Evolutionary conservation across 495 filamentous ascomycete genomes (phyloP).

Genomic region (Neurospora sp.): DNA sequence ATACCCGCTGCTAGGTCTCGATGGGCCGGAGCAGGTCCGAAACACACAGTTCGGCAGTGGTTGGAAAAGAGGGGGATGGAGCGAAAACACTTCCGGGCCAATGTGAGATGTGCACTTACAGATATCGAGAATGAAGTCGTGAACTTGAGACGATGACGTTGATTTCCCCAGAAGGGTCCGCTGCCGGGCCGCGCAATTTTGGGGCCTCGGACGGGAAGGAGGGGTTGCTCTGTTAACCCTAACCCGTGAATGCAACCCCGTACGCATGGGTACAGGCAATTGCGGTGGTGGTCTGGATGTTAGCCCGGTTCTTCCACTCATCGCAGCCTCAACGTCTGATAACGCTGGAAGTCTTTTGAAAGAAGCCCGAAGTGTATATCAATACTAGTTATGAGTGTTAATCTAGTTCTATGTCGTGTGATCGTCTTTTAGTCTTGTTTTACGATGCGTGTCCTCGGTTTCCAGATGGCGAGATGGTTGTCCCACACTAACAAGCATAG

Average conservation of each 20-base stretch:
- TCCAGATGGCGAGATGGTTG: background rate
- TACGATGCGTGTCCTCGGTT: background rate
- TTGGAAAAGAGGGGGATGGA: background rate
- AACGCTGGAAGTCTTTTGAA: background rate
- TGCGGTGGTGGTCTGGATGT: background rate
- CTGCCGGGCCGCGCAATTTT: background rate
- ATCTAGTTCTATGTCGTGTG: fast-evolving
- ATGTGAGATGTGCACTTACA: background rate
- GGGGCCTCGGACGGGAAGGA: background rate
- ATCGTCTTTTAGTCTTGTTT: background rate
- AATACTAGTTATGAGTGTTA: background rate
- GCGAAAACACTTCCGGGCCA: background rate
- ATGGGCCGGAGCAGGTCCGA: background rate
- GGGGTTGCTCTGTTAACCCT: background rate
- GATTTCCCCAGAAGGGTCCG: background rate
- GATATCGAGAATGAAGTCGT: background rate
- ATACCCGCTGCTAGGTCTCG: background rate
- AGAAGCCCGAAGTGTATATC: background rate
- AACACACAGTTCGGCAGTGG: background rate
- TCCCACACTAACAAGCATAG: background rate
- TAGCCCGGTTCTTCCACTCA: background rate
- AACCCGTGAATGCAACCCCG: background rate
- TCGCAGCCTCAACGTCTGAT: background rate
- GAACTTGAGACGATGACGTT: background rate
- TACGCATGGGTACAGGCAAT: background rate